Base-by-base conservation (phyloP, 2,329 filamentous ascomycete genomes). In the Pestalotiopsis sp. region DNA sequence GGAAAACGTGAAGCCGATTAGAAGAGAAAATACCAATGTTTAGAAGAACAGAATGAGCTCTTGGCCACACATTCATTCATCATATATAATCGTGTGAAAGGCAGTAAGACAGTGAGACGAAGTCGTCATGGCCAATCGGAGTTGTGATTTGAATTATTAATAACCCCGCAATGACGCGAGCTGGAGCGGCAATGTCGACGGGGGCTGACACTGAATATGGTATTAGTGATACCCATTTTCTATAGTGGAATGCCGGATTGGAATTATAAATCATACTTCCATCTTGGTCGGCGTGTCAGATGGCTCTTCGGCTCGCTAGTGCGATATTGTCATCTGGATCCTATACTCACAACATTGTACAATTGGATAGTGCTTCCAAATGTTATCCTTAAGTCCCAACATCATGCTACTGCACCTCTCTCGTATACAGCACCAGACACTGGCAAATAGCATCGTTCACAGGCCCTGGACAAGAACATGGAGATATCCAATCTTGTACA, bases 141-240 rank as follows among this genome's bases (percentile, higher is more conserved):
- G 38, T 17, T 4, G 13, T 25, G 61, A 39, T 9, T 39, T 64
- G n/a, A 39, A 64, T 64, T 64, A 64, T 49, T 64, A 64, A 64
- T 64, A 27, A 38, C 61, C 61, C 61, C 61, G 61, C 61, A 36
- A 64, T 64, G 61, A 64, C 61, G 61, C 61, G 61, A 45, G 38
- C 14, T 23, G 3, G 31, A 62, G 31, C 31, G 57, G n/a, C 27
- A 36, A 59, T 59, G 57, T 36, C 23, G 57, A 17, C 14, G 27
- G 23, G n/a, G 57, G 27, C 23, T 13, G 57, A 59, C 27, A 59
- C 25, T 59, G 27, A 59, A 13, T n/a, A 59, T 36, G 57, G 25
- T 36, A 59, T 59, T 59, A 36, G 20, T 59, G 57, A 59, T 59
- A 59, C 23, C 31, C 31, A 36, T 36, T 27, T 36, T 14, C 13